Conservation (phyloP, 768 basidiomycete species). For the Termitomyces eurrhizus region DNA sequence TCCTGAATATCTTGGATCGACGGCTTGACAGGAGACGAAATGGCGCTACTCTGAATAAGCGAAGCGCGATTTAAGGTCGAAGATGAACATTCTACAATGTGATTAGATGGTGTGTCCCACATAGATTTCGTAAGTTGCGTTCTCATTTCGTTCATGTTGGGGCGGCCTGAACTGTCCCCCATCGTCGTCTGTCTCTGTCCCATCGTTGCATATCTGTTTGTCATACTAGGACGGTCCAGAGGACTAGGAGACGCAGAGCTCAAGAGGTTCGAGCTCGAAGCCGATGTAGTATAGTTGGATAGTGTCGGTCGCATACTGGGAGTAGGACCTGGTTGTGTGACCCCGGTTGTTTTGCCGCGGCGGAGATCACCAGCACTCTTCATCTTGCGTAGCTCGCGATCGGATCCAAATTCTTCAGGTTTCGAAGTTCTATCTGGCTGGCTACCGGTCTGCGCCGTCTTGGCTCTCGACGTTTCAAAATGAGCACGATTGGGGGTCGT, state of each 20-base stretch:
- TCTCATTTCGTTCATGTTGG: slow-evolving; percentile 31
- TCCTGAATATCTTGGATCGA: slow-evolving; percentile 17
- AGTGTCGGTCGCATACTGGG: slow-evolving; percentile 33
- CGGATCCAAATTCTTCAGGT: slow-evolving; percentile 39
- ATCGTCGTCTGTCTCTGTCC: slow-evolving; percentile 47
- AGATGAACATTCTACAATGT: slow-evolving; percentile 12
- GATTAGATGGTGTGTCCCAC: slow-evolving; percentile 48
- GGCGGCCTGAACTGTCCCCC: slow-evolving; percentile 31
- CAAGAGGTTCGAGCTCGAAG: slow-evolving; percentile 66
- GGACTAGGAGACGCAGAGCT: slow-evolving; percentile 29
- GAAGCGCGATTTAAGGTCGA: slow-evolving; percentile 16
- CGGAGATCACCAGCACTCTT: slow-evolving; percentile 84
- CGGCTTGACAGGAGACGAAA: slow-evolving; percentile 15
- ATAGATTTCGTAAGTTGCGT: slow-evolving; percentile 41
- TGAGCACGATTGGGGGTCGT: slow-evolving; percentile 69
- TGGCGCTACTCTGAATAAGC: slow-evolving; percentile 8
- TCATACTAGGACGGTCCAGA: slow-evolving; percentile 30
- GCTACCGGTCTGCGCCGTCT: slow-evolving; percentile 22
- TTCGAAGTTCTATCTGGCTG: slow-evolving; percentile 17
- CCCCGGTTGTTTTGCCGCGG: slow-evolving; percentile 31
- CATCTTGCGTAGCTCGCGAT: slow-evolving; percentile 74
- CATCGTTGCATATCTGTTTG: slow-evolving; percentile 67
- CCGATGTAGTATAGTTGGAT: slow-evolving; percentile 54
- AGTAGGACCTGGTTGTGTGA: slow-evolving; percentile 22
- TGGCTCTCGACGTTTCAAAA: slow-evolving; percentile 39